Evolutionary conservation across 2,329 filamentous ascomycete genomes (phyloP).

Genomic region (Aspergillus sojae): DNA sequence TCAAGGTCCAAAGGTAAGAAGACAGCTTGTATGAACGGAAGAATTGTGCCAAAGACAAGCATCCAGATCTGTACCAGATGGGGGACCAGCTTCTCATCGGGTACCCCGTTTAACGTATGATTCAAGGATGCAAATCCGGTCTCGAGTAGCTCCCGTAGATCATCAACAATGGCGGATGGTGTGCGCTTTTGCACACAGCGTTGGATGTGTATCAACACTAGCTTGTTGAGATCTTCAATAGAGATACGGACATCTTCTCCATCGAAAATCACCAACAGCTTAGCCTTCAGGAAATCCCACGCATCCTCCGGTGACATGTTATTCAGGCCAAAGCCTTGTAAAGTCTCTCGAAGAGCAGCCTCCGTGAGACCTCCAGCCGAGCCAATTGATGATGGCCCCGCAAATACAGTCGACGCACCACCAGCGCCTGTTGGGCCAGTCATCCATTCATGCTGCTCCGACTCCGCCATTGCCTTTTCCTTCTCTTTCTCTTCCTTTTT

Average conservation of each 20-base stretch:
- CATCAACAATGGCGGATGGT: constrained; percentile 63
- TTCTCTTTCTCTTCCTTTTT: constrained; percentile 68
- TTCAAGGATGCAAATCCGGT: constrained; percentile 86
- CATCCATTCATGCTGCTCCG: constrained; percentile 40
- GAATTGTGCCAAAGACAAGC: constrained; percentile 83
- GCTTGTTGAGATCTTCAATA: constrained; percentile 66
- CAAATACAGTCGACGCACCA: constrained; percentile 31
- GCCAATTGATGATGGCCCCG: constrained; percentile 41
- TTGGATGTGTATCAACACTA: constrained; percentile 64
- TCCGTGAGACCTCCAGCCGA: constrained; percentile 35
- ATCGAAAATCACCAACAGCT: constrained; percentile 65
- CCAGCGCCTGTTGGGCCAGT: constrained; percentile 27
- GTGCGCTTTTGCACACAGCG: constrained; percentile 63
- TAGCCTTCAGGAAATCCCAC: constrained; percentile 67
- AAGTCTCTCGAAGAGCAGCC: constrained; percentile 42
- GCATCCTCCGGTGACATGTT: constrained; percentile 70
- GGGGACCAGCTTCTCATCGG: constrained; percentile 87
- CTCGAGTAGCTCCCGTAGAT: constrained; percentile 62
- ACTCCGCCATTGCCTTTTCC: constrained; percentile 33
- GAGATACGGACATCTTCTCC: constrained; percentile 66
- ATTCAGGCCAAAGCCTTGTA: constrained; percentile 62
- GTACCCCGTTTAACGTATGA: constrained; percentile 73
- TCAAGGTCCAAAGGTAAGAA: constrained; percentile 93
- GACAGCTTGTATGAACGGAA: constrained; percentile 93
- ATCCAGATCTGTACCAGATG: constrained; percentile 93